phyloP scores from a whole-genome alignment of 2,329 filamentous ascomycete species.

The Cladosporium austrohemisphaericum region DNA sequence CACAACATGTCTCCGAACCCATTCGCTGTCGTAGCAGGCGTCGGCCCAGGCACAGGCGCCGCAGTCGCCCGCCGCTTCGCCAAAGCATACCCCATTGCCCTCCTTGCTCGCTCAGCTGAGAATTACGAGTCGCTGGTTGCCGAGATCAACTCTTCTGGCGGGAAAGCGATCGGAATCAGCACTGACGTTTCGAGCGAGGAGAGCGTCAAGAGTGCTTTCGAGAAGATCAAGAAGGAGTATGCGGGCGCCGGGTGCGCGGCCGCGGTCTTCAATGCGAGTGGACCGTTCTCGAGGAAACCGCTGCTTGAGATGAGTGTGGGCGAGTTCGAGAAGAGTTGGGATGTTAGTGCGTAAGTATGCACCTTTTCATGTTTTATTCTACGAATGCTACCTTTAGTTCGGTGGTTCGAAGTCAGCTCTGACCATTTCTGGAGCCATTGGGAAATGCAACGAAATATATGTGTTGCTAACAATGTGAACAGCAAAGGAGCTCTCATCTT shows the following conservation, averaged over 20 bases:
- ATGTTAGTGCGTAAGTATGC: conserved; percentile 47
- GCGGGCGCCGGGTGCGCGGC: conserved; percentile 47
- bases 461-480: not conserved
- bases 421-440: not conserved
- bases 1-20: conserved; percentile 47
- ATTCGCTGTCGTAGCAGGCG: conserved; percentile 67
- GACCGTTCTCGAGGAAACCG: conserved; percentile 55
- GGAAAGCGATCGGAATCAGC: conserved; percentile 66
- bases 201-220: conserved; percentile 58
- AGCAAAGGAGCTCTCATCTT: conserved; percentile 72
- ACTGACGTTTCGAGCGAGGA: conserved; percentile 59
- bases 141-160: conserved; percentile 65
- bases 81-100: conserved; percentile 65
- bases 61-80: conserved; percentile 59
- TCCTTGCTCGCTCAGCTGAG: conserved; percentile 66
- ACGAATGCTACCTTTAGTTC: too few relatives aligned
- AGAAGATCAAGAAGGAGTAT: conserved; percentile 59
- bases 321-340: conserved; percentile 52
- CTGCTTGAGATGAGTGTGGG: conserved; percentile 58
- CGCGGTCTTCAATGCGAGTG: conserved; percentile 68
- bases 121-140: conserved; percentile 64
- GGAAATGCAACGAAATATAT: not conserved
- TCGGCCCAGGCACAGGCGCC: conserved; percentile 67
- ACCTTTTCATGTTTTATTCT: too few relatives aligned
- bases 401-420: too few relatives aligned